phyloP scores from a whole-genome alignment of 768 basidiomycete genomes.

The Boletus reticulatus region DNA sequence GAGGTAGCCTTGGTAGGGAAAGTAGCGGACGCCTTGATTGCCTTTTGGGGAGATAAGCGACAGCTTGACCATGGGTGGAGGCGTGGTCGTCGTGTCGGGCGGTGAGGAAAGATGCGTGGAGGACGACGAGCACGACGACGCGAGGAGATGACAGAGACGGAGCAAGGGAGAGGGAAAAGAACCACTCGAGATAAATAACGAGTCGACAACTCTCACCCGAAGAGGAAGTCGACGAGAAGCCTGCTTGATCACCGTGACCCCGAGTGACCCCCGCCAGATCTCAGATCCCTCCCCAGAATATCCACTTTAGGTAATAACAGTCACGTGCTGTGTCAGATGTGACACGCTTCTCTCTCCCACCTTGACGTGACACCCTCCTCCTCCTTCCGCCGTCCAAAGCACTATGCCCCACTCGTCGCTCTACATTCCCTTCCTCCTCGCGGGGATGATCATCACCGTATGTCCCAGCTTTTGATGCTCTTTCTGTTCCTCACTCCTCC shows the following conservation, averaged over 20 bases:
- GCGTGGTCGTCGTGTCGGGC: conserved; percentile 13
- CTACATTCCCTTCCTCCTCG: conserved; percentile 77
- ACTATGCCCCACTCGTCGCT: conserved; percentile 60
- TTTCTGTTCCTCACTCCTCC: conserved; percentile 2
- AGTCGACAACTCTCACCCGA: conserved; percentile 15
- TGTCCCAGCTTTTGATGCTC: too few relatives aligned
- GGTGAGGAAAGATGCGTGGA: conserved; percentile 12
- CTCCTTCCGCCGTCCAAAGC: not conserved
- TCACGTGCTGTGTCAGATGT: conserved; percentile 27
- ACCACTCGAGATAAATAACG: conserved; percentile 34
- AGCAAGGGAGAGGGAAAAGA: conserved; percentile 27
- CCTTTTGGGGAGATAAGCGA: conserved; percentile 66
- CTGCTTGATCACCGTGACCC: conserved; percentile 26
- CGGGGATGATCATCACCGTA: conserved; percentile 91
- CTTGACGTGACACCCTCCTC: conserved; percentile 3
- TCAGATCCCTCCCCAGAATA: conserved; percentile 21
- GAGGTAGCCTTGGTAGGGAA: conserved; percentile 75
- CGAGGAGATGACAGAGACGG: conserved; percentile 12
- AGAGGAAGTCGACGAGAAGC: conserved; percentile 34
- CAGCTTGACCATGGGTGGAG: conserved; percentile 60
- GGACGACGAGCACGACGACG: conserved; percentile 17
- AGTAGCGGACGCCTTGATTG: conserved; percentile 67
- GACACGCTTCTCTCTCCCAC: not conserved
- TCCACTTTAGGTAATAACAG: not conserved
- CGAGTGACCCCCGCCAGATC: conserved; percentile 21